Evolutionary conservation across 306 rosid genomes (phyloP), one percentile per base, ranked within the genome.

Genomic region (Quercus gilva): DNA sequence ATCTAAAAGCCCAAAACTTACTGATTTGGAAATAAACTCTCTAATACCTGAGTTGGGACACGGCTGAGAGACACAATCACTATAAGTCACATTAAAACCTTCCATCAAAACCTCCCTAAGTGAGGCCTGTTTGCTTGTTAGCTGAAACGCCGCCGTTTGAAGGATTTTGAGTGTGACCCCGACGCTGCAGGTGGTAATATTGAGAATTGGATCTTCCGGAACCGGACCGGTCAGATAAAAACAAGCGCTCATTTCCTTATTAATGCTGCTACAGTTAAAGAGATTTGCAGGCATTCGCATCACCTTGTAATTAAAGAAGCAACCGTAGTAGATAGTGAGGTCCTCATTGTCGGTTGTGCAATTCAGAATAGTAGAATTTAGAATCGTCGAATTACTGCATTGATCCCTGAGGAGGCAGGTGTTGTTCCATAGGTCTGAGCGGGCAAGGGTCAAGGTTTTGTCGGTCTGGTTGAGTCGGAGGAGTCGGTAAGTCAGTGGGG

Each of bases 21-120:
- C 41, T 35, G 41, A 35, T 6, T 35, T 6, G 41, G 41, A 35
- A 35, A 35, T 35, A 35, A 35, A 35, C 41, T 6, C 41, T 35
- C 2, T 6, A 35, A 35, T 35, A 6, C 41, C 41, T 5, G 8
- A 29, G 0, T 35, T 35, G 41, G 9, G 2, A 35, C 41, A 35
- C 41, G 41, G 41, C 41, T 35, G 41, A 35, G 41, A 35, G 41
- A 35, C 0, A 35, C 9, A 35, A 35, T 73, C 63, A 0, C 43
- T 71, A 73, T 84, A 92, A 57, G 57, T 90, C 69, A 85, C 83
- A 37, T 81, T 68, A 81, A 92, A 92, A 13, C 94, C 94, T 10
- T 35, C 17, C 91, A 85, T 92, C 83, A 92, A 83, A 29, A 87
- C 83, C 65, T 88, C 81, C 67, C 56, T 35, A 61, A 90, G 88